These are phyloP conservation scores for Sporothrix protearum DNA, from an alignment of 2,329 filamentous ascomycete genomes.

Conservation along the genomic window DNA sequence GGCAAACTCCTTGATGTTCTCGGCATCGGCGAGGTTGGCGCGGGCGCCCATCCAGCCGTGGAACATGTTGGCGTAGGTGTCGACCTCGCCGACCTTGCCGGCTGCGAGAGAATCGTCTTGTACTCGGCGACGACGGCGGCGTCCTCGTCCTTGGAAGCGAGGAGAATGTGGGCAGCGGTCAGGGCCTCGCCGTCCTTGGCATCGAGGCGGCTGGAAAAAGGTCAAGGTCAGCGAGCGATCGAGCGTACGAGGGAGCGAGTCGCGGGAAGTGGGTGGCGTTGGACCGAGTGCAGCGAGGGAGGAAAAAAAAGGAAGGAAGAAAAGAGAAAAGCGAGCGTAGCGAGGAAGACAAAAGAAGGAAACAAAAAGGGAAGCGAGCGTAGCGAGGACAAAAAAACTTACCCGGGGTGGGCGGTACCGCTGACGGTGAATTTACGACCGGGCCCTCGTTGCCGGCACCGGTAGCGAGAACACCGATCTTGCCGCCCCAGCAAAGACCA, in stretches of 20 bases:
- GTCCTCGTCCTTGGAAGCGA: conserved; percentile 50
- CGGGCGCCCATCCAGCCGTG: conserved; percentile 60
- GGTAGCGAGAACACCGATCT: conserved; percentile 40
- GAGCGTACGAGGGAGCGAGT: neutral
- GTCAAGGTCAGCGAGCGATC: neutral
- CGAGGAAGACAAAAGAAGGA: neutral
- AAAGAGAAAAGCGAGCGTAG: neutral
- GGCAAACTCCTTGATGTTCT: conserved; percentile 46
- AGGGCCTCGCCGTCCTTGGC: conserved; percentile 43
- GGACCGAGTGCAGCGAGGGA: neutral
- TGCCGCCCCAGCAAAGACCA: conserved; percentile 52
- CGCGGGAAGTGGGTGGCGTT: neutral
- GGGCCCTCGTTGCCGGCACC: conserved; percentile 37
- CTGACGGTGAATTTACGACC: conserved; percentile 38
- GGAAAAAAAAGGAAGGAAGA: neutral
- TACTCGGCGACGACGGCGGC: conserved; percentile 44
- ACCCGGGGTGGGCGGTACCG: conserved; percentile 37
- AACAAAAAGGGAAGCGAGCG: neutral
- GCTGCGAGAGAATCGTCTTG: conserved; percentile 41
- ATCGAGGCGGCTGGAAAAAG: conserved; percentile 38
- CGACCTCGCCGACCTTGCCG: conserved; percentile 42
- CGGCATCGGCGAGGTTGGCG: conserved; percentile 44
- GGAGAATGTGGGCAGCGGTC: conserved; percentile 46
- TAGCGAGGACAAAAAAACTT: conserved; percentile 16
- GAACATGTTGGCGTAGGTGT: conserved; percentile 49